A percentile compares a stretch with the other conserved stretches of the same genome.
Conservation (phyloP, 257 asterid species). For the Capsicum rhomboideum region DNA sequence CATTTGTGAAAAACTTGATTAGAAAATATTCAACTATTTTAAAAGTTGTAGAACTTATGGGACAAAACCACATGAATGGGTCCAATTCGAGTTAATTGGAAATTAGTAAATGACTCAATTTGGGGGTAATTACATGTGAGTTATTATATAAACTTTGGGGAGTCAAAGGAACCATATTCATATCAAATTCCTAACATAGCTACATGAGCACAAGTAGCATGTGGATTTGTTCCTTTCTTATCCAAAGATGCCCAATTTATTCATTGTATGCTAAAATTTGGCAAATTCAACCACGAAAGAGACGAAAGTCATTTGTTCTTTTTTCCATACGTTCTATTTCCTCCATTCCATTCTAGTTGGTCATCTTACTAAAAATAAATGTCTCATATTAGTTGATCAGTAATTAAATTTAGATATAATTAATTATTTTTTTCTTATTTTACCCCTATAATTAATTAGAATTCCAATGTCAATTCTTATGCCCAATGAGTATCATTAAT, state of each 20-base stretch:
- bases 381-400: too few relatives aligned
- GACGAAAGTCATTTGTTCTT: background rate
- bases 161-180: background rate
- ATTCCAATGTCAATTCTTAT: too few relatives aligned
- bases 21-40: too few relatives aligned
- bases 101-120: background rate
- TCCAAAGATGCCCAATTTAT: background rate
- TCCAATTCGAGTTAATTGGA: constrained; percentile 20
- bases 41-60: background rate
- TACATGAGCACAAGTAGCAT: background rate
- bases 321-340: too few relatives aligned
- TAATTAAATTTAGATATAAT: too few relatives aligned
- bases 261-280: background rate
- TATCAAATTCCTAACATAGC: background rate
- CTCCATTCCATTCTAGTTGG: too few relatives aligned
- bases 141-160: background rate
- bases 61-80: background rate
- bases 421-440: too few relatives aligned
- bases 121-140: background rate
- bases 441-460: too few relatives aligned
- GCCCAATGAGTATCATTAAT: too few relatives aligned
- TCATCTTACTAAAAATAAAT: too few relatives aligned
- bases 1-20: too few relatives aligned
- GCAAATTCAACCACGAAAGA: background rate
- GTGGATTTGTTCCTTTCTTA: constrained; percentile 8